Conservation (phyloP, 2,329 filamentous ascomycete species). For the Claviceps arundinis region DNA sequence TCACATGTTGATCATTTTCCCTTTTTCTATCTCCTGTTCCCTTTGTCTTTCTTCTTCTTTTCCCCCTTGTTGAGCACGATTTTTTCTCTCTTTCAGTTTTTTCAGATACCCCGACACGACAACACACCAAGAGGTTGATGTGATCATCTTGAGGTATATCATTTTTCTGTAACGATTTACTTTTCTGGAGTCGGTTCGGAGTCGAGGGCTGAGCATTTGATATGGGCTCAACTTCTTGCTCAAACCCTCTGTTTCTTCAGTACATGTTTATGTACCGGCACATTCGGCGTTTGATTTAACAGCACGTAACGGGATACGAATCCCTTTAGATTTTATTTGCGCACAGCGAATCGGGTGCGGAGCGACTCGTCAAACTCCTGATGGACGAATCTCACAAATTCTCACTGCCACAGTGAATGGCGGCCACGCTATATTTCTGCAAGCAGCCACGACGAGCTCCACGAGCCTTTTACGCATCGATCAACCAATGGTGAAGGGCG, state of each 20-base stretch:
- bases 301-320: neutral
- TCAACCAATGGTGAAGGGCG: too few species aligned
- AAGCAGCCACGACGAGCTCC: neutral
- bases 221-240: neutral
- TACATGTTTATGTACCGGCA: slow-evolving; percentile 22
- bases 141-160: slow-evolving; percentile 13
- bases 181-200: neutral
- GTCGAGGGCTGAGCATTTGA: neutral
- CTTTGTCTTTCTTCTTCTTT: slow-evolving; percentile 11
- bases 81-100: slow-evolving; percentile 16
- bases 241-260: neutral
- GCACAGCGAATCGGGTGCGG: neutral
- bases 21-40: slow-evolving; percentile 9
- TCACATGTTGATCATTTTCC: slow-evolving; percentile 10
- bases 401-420: neutral
- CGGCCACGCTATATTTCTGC: neutral
- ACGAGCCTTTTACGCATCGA: neutral
- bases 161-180: slow-evolving; percentile 5
- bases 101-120: slow-evolving; percentile 28
- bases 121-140: slow-evolving; percentile 17
- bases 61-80: slow-evolving; percentile 18
- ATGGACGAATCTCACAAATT: neutral
- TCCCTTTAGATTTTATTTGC: neutral
- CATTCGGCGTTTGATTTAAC: slow-evolving; percentile 15
- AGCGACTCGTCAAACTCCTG: neutral